Conservation (phyloP, 257 asterid species). For the Anisodus acutangulus region DNA sequence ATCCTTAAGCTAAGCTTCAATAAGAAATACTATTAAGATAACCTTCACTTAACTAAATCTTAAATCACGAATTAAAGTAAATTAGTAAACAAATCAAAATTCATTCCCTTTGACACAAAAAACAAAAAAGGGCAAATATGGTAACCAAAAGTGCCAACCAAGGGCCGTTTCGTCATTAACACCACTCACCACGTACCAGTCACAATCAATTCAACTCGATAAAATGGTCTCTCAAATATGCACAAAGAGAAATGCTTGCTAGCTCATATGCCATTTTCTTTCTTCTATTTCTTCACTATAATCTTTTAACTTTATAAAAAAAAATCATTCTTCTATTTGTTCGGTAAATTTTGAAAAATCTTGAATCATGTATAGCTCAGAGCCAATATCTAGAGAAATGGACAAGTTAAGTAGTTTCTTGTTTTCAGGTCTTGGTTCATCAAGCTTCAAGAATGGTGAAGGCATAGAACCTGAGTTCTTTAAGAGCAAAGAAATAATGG, state of each 20-base stretch:
- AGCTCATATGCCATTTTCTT: conserved; percentile 26
- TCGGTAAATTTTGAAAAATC: background rate
- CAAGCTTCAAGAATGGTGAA: conserved; percentile 39
- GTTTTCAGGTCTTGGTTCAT: conserved; percentile 33
- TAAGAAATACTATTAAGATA: conserved; percentile 35
- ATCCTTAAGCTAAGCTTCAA: conserved; percentile 42
- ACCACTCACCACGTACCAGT: background rate
- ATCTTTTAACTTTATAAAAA: background rate
- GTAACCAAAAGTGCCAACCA: background rate
- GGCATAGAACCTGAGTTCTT: conserved; percentile 35
- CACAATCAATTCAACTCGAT: conserved; percentile 20
- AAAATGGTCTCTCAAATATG: background rate
- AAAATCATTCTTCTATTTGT: background rate
- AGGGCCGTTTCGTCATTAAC: background rate
- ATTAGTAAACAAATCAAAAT: background rate
- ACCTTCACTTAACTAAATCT: conserved; percentile 33
- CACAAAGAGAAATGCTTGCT: conserved; percentile 15
- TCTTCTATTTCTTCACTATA: background rate
- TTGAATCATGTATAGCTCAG: conserved; percentile 42
- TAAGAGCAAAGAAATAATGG: conserved; percentile 40
- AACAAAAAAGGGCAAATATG: background rate
- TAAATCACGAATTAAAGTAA: background rate
- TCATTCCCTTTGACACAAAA: conserved; percentile 23
- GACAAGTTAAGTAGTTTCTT: conserved; percentile 35
- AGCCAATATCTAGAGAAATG: conserved; percentile 53